Evolutionary conservation across 805 yeast genomes (phyloP).

Genomic region (Lipomyces lipofer): DNA sequence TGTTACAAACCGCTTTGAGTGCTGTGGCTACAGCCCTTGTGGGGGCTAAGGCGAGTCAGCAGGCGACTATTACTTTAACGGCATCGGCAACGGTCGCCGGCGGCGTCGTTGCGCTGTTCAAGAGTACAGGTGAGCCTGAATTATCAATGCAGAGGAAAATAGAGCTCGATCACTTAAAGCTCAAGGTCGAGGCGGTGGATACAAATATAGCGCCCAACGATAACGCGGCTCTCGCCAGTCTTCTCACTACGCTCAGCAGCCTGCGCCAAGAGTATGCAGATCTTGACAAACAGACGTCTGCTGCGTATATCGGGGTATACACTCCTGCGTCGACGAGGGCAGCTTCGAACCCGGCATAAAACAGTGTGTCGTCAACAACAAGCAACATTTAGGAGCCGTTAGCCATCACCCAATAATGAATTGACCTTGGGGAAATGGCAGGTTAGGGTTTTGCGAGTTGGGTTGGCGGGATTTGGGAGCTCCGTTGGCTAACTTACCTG

Average conservation of each 20-base stretch:
- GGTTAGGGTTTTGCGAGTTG: no score
- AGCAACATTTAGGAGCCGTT: no score
- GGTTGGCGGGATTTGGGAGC: no score
- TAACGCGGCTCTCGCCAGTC: background rate
- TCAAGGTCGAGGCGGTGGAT: background rate
- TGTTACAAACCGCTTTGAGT: background rate
- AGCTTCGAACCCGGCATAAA: no score
- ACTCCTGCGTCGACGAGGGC: background rate
- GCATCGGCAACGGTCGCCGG: background rate
- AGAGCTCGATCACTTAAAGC: background rate
- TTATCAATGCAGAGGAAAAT: background rate
- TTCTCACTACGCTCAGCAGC: background rate
- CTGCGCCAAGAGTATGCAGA: background rate
- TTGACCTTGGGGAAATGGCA: no score
- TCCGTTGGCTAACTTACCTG: no score
- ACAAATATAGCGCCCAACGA: background rate
- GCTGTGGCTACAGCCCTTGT: background rate
- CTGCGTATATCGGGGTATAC: background rate
- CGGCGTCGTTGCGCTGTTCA: background rate
- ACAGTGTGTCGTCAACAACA: no score
- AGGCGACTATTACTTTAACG: background rate
- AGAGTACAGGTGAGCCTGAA: background rate
- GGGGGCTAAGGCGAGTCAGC: background rate
- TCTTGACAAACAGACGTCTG: background rate
- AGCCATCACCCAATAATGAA: no score